Base-by-base conservation (phyloP, 768 basidiomycete species). In the Suillus bovinus region DNA sequence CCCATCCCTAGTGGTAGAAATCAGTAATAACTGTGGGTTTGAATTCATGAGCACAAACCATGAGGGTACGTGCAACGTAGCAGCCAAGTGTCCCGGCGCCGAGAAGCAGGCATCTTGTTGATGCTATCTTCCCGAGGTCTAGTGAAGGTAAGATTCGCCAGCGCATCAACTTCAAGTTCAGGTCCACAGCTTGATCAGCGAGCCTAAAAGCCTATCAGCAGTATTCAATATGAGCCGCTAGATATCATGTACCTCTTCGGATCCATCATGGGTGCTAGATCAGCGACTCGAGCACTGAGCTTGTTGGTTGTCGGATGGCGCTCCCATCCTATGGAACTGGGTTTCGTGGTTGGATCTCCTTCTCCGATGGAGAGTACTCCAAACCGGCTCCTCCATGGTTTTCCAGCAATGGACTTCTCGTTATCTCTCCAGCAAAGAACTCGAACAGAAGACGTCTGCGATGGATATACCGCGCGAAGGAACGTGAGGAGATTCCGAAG, bases 81-180 rank as follows among this genome's bases (percentile, higher is more conserved):
- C 97, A 99, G 0, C 97, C 96, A 11, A 99, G 81, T 0, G 97
- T 99, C 1, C 97, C 97, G 0, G 96, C 96, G 4, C 97, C 97
- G 1, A 99, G 85, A 0, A 99, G 79, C 0, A 99, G 78, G 72
- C 94, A 96, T 63, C 78, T 84, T 3, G 95, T 93, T 0, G 74
- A 70, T 2, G 93, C 87, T 24, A 99, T 84, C 76, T 89, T 93
- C 59, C 97, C 96, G 14, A 99, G 82, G 66, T 99, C 85, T 55
- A 99, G 86, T 1, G 84, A 78, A 16, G 97, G 97, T 22, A 99
- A 79, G 66, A 99, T 94, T 22, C 96, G 85, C 96, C 96, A 99
- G 22, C 94, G 85, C 96, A 99, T 99, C 46, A 99, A 83, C 72
- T 98, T 98, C 54, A 99, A 80, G 71, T 99, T 99, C 44, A 99